These are phyloP conservation scores for Yamadazyma phyllophila DNA, from an alignment of 805 yeast genomes.

Conservation along the genomic window DNA sequence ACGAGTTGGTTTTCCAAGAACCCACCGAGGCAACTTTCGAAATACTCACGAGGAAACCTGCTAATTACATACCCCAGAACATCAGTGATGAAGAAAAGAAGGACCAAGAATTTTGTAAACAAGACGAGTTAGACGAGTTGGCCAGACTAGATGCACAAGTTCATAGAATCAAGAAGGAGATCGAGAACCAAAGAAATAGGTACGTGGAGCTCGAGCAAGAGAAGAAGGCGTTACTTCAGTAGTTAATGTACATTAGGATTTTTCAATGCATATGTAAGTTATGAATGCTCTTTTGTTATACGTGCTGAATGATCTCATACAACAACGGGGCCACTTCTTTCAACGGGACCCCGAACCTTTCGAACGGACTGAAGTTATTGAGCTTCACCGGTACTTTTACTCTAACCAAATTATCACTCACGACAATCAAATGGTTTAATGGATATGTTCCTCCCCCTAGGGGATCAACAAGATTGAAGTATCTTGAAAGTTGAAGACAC, in stretches of 20 bases:
- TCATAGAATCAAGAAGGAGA: constrained; percentile 37
- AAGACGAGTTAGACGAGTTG: constrained; percentile 41
- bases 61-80: constrained; percentile 46
- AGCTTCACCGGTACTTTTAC: constrained; percentile 19
- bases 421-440: constrained; percentile 24
- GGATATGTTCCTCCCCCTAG: constrained; percentile 39
- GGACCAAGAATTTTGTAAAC: constrained; percentile 41
- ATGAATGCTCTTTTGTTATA: background rate
- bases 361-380: constrained; percentile 17
- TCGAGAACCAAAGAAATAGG: constrained; percentile 39
- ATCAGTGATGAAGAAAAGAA: constrained; percentile 31
- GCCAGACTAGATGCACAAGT: constrained; percentile 40
- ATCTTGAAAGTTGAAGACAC: constrained; percentile 22
- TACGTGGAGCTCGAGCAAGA: constrained; percentile 42
- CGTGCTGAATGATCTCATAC: constrained; percentile 2
- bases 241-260: constrained; percentile 5
- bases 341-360: constrained; percentile 20
- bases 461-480: constrained; percentile 30
- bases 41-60: constrained; percentile 68
- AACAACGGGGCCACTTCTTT: constrained; percentile 11
- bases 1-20: constrained; percentile 91
- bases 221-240: constrained; percentile 37
- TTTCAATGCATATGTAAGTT: background rate
- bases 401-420: constrained; percentile 9
- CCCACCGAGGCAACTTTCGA: constrained; percentile 91